Conservation (phyloP, 148 eudicot species). For the Cornus controversa region DNA sequence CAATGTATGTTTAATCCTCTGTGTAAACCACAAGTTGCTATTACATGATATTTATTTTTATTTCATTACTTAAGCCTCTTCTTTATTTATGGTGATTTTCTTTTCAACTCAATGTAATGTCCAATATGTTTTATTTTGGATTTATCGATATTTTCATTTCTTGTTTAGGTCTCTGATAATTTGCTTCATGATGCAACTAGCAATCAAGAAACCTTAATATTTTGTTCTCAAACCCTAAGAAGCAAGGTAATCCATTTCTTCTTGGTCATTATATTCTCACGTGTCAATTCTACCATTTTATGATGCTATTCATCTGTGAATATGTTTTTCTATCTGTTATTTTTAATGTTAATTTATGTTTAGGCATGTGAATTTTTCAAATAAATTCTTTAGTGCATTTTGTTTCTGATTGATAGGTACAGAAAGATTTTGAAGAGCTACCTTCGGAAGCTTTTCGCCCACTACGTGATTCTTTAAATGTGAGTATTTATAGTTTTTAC, state of each 20-base stretch:
- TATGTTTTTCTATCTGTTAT: slow-evolving; percentile 10
- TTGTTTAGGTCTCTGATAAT: slow-evolving; percentile 84
- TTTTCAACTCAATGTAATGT: not conserved
- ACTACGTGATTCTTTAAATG: slow-evolving; percentile 82
- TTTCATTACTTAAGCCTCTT: not conserved
- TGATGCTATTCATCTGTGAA: not conserved
- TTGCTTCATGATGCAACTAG: slow-evolving; percentile 88
- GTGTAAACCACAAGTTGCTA: not conserved
- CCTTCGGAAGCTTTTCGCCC: slow-evolving; percentile 91
- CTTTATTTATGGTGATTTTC: not conserved
- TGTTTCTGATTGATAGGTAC: slow-evolving; percentile 52
- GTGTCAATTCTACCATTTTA: not conserved
- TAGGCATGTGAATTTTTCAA: not conserved
- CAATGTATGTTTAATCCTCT: no score
- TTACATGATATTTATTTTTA: not conserved
- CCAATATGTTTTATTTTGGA: not conserved
- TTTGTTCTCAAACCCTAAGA: slow-evolving; percentile 96
- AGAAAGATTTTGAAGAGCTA: slow-evolving; percentile 93
- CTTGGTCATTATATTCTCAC: not conserved
- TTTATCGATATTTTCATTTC: slow-evolving; percentile 9
- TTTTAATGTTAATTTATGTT: not conserved
- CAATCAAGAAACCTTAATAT: slow-evolving; percentile 85
- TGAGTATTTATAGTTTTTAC: slow-evolving; percentile 22
- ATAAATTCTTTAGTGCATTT: not conserved
- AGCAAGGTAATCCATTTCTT: slow-evolving; percentile 65